Percentiles rank a stretch among this genome's conserved stretches.
Conservation (phyloP, 2,329 filamentous ascomycete genomes). For the Arthrobotrys sinensis region DNA sequence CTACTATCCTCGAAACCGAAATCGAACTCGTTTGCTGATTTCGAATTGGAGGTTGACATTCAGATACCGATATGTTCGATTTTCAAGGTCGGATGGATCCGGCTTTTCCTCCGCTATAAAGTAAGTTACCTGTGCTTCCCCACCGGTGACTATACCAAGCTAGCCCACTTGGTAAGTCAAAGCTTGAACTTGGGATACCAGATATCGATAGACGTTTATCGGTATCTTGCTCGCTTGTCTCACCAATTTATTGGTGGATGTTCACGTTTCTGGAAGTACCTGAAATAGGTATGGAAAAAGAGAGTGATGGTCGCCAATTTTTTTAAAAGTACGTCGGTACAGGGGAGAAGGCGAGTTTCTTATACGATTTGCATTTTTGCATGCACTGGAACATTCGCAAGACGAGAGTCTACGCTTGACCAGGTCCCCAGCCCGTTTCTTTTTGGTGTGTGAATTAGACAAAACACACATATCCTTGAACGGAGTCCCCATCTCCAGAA, state of each 20-base stretch:
- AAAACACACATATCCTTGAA: slow-evolving; percentile 57
- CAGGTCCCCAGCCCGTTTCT: slow-evolving; percentile 42
- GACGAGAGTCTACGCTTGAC: slow-evolving; percentile 40
- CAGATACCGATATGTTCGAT: slow-evolving; percentile 33
- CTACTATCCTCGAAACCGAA: slow-evolving; percentile 58
- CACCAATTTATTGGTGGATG: slow-evolving; percentile 47
- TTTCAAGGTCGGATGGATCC: slow-evolving; percentile 30
- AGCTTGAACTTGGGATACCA: slow-evolving; percentile 36
- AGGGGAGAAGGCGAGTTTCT: slow-evolving; percentile 60
- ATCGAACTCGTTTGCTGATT: slow-evolving; percentile 52
- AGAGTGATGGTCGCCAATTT: slow-evolving; percentile 61
- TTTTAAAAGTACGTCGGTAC: slow-evolving; percentile 55
- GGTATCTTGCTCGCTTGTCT: slow-evolving; percentile 59
- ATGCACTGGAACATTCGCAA: slow-evolving; percentile 43
- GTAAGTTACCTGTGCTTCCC: slow-evolving; percentile 18
- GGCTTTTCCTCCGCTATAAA: slow-evolving; percentile 34
- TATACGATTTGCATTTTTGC: slow-evolving; percentile 58
- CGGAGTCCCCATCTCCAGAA: slow-evolving; percentile 54
- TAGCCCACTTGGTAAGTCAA: slow-evolving; percentile 19
- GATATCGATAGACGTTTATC: slow-evolving; percentile 54
- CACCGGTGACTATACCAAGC: slow-evolving; percentile 36
- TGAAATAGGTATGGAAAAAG: slow-evolving; percentile 55
- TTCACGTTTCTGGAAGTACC: slow-evolving; percentile 45
- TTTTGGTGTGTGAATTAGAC: slow-evolving; percentile 56
- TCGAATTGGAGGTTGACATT: slow-evolving; percentile 58